Evolutionary conservation across 805 yeast species (phyloP).

Genomic region (Brettanomyces sp.): DNA sequence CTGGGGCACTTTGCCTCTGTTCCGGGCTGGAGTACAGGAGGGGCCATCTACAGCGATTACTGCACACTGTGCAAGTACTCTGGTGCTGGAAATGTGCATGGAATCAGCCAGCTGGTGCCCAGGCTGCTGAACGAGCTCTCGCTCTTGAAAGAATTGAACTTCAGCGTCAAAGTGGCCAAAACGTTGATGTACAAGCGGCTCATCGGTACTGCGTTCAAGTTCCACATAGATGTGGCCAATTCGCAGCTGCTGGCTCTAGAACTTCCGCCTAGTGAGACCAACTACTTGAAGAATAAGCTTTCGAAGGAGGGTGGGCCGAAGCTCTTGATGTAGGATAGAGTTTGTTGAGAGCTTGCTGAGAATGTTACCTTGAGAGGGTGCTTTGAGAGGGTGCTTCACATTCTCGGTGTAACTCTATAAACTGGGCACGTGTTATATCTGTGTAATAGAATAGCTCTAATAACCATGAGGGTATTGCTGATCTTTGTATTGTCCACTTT

Average conservation of each 20-base stretch:
- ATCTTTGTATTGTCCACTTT: too few species aligned
- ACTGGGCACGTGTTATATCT: too few species aligned
- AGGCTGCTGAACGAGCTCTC: slow-evolving; percentile 39
- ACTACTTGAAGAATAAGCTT: slow-evolving; percentile 25
- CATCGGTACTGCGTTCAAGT: slow-evolving; percentile 31
- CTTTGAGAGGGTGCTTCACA: too few species aligned
- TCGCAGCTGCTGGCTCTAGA: slow-evolving; percentile 29
- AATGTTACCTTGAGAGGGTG: too few species aligned
- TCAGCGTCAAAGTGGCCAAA: slow-evolving; percentile 37
- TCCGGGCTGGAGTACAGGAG: slow-evolving; percentile 46
- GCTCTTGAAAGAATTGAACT: slow-evolving; percentile 27
- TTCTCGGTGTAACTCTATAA: too few species aligned
- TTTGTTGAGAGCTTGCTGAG: too few species aligned
- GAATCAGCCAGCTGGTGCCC: slow-evolving; percentile 21
- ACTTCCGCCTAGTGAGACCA: slow-evolving; percentile 36
- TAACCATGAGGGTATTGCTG: too few species aligned
- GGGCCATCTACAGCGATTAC: slow-evolving; percentile 48
- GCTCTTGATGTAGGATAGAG: too few species aligned
- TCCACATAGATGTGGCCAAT: slow-evolving; percentile 19
- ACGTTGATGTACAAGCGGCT: slow-evolving; percentile 43
- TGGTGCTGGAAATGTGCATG: neutral
- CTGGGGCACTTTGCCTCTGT: slow-evolving; percentile 34
- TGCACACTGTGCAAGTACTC: slow-evolving; percentile 23
- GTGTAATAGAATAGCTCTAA: too few species aligned
- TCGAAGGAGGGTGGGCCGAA: neutral